Percentiles rank a stretch among this genome's conserved stretches.
Evolutionary conservation across 164 flowering plant genomes (phyloP).

Genomic region (Litsea cubeba): DNA sequence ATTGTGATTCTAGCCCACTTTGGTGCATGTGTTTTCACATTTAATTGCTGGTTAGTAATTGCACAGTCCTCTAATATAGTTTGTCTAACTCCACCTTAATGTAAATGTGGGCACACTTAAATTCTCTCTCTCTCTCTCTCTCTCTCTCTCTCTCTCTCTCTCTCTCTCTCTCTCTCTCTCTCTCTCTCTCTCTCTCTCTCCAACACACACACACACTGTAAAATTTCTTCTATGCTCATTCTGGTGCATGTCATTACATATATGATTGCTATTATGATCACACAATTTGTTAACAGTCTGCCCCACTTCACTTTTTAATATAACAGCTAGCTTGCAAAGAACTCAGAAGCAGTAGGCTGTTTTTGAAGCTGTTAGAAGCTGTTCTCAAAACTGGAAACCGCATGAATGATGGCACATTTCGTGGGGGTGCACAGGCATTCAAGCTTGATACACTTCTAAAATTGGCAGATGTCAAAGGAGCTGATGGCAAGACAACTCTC

Average conservation of each 20-base stretch:
- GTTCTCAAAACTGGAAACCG: constrained; percentile 98
- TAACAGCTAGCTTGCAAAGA: constrained; percentile 80
- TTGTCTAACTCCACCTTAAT: too few relatives aligned
- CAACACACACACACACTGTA: not conserved
- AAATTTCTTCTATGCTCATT: not conserved
- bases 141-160: not conserved
- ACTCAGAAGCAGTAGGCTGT: constrained; percentile 69
- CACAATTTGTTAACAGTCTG: not conserved
- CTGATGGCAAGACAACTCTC: constrained; percentile 89
- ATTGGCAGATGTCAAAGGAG: constrained; percentile 81
- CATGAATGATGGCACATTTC: constrained; percentile 94
- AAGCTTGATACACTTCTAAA: constrained; percentile 94
- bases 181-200: too few relatives aligned
- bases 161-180: not conserved
- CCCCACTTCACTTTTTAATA: not conserved
- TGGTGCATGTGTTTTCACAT: too few relatives aligned
- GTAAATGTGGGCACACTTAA: too few relatives aligned
- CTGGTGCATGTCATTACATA: not conserved
- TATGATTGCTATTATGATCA: not conserved
- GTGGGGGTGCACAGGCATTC: constrained; percentile 95
- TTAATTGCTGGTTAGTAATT: too few relatives aligned
- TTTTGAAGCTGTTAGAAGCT: constrained; percentile 91
- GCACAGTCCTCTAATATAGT: too few relatives aligned
- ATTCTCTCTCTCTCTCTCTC: not conserved
- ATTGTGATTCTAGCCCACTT: too few relatives aligned